Conservation (phyloP, 140 eudicot genomes). For the Erigeron philadelphicus region DNA sequence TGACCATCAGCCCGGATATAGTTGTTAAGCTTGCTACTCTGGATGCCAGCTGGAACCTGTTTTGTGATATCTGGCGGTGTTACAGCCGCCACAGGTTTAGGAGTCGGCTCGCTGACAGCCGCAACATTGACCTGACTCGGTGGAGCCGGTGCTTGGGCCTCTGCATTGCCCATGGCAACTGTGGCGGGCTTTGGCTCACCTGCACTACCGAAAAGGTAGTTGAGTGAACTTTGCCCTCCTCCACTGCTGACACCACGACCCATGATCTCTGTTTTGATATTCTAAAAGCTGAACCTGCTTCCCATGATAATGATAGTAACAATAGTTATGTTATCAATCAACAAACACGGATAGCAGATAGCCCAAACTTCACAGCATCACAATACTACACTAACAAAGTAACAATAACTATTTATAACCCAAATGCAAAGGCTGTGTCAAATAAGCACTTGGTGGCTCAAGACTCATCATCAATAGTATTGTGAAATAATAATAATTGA, state of each 20-base stretch:
- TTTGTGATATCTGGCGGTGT: slow-evolving; percentile 37
- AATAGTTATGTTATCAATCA: neutral
- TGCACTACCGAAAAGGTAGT: slow-evolving; percentile 68
- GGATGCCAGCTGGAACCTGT: slow-evolving; percentile 65
- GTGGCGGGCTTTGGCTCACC: slow-evolving; percentile 49
- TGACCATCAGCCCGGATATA: slow-evolving; percentile 72
- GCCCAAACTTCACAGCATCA: neutral
- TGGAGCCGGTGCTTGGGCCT: slow-evolving; percentile 26
- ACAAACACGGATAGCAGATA: neutral
- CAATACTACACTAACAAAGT: neutral
- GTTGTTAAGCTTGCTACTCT: slow-evolving; percentile 57
- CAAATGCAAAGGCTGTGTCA: slow-evolving; percentile 1
- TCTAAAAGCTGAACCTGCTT: slow-evolving; percentile 19
- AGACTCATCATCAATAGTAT: neutral
- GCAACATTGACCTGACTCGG: slow-evolving; percentile 27
- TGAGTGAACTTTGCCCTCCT: slow-evolving; percentile 74
- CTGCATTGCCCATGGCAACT: slow-evolving; percentile 11
- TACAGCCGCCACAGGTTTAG: slow-evolving; percentile 34
- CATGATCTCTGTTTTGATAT: slow-evolving; percentile 35
- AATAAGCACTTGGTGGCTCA: neutral
- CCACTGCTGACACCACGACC: slow-evolving; percentile 90
- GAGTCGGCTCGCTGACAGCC: slow-evolving; percentile 31
- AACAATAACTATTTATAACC: neutral
- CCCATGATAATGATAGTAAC: slow-evolving; percentile 8
- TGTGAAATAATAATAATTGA: neutral